Conservation (phyloP, 345 rosid genomes). For the Ricinus communis region DNA sequence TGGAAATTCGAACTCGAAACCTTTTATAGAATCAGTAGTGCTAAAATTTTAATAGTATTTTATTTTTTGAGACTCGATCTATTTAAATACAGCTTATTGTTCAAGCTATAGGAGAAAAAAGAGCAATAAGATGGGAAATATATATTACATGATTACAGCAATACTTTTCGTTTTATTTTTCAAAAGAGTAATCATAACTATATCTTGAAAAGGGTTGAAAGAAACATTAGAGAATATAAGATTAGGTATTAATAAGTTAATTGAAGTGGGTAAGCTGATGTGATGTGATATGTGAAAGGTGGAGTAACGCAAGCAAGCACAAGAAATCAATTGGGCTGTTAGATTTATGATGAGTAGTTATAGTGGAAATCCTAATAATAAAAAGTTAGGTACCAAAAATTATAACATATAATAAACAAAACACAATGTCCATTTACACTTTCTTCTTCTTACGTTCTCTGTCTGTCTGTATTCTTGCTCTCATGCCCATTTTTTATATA, state of each 20-base stretch:
- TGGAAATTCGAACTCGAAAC: too few relatives aligned
- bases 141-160: neutral
- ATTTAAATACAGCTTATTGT: too few relatives aligned
- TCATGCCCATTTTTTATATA: too few relatives aligned
- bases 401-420: too few relatives aligned
- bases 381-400: slow-evolving; percentile 36
- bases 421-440: too few relatives aligned
- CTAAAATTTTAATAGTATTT: too few relatives aligned
- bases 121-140: neutral
- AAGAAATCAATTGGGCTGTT: slow-evolving; percentile 12
- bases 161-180: too few relatives aligned
- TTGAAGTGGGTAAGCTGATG: neutral
- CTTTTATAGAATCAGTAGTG: too few relatives aligned
- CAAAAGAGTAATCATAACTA: neutral
- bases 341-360: slow-evolving; percentile 3
- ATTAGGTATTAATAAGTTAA: slow-evolving; percentile 15
- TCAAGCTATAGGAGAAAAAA: too few relatives aligned
- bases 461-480: too few relatives aligned
- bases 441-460: too few relatives aligned
- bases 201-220: neutral
- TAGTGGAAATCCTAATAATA: slow-evolving; percentile 43
- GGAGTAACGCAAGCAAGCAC: slow-evolving; percentile 20
- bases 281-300: slow-evolving; percentile 11
- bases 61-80: too few relatives aligned
- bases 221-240: neutral